Evolutionary conservation across 1,284 basidiomycete species (phyloP), one percentile per base, ranked within the genome.

Genomic region (Ceratobasidium sp.): DNA sequence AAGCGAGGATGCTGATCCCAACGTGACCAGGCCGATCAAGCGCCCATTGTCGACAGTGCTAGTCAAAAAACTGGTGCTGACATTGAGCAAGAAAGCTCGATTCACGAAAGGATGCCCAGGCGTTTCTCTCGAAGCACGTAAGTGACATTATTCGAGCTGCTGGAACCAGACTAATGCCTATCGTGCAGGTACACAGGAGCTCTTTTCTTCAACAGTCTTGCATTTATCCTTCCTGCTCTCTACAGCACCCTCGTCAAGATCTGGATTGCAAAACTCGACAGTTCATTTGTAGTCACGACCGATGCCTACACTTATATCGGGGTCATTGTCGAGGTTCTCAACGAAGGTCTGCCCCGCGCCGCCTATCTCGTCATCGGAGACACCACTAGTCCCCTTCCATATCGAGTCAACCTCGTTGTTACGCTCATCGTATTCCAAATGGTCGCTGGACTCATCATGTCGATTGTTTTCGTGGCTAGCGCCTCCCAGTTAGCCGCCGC

Each of bases 271-370:
- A 68, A 73, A 12, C 65, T 75, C 42, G 74, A 75, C 60, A 53
- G 60, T 12, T 60, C 52, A 22, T 42, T 70, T 10, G 73, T 75
- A 3, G 72, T 68, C 45, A 75, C 73, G 1, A 73, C 73, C 25
- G 73, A 75, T 47, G 52, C 72, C 0, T 75, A 74, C 54, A 73
- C 71, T n/a, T 72, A 74, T 58, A 69, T 73, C 29, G 40, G 53
- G 8, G 71, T 69, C 17, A 65, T 75, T 31, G 70, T 70, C 13
- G 73, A 75, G 52, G 62, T 71, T 47, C 69, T 75, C 65, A 75
- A 74, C 67, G 74, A 75, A 56, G 74, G 73, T 40, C 69, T 75
- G 6, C 74, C 74, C n/a, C 73, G 74, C 25, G 73, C 74, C 1
- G 57, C 73, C 3, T 75, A 71, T 43, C 69, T 68, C 43, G 69